These are phyloP conservation scores for Triglochin maritima DNA, from an alignment of 106 monocot genomes.

Conservation along the genomic window DNA sequence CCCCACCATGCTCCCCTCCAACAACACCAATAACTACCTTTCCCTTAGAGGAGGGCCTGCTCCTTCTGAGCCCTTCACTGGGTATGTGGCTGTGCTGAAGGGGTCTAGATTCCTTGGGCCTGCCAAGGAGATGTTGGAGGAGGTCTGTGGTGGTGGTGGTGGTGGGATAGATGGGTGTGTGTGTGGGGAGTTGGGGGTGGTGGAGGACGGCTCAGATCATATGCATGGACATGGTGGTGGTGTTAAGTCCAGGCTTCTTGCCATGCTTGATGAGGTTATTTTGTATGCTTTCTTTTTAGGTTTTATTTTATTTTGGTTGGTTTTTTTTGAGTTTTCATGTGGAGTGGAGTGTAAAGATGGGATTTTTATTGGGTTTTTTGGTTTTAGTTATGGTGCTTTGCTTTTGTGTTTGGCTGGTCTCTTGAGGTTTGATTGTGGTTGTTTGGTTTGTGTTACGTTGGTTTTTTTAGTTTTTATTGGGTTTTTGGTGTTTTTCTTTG, in stretches of 20 bases:
- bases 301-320: background rate
- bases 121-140: conserved; percentile 58
- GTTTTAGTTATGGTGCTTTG: too few species aligned
- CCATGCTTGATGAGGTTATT: conserved; percentile 77
- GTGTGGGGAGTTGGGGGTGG: conserved; percentile 10
- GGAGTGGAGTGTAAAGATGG: too few species aligned
- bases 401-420: too few species aligned
- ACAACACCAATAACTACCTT: conserved; percentile 5
- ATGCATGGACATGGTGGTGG: conserved; percentile 4
- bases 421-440: too few species aligned
- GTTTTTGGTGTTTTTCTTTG: too few species aligned
- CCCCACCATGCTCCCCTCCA: background rate
- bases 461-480: too few species aligned
- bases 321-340: background rate
- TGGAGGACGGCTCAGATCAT: background rate
- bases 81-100: conserved; percentile 61
- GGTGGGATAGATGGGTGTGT: conserved; percentile 9
- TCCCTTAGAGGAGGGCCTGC: background rate
- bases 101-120: conserved; percentile 62
- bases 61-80: conserved; percentile 64
- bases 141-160: conserved; percentile 30
- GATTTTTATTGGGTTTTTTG: too few species aligned
- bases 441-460: too few species aligned
- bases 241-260: conserved; percentile 62
- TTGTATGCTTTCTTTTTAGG: background rate